phyloP scores from a whole-genome alignment of 2,329 filamentous ascomycete species.

The Pestalotiopsis sp. region DNA sequence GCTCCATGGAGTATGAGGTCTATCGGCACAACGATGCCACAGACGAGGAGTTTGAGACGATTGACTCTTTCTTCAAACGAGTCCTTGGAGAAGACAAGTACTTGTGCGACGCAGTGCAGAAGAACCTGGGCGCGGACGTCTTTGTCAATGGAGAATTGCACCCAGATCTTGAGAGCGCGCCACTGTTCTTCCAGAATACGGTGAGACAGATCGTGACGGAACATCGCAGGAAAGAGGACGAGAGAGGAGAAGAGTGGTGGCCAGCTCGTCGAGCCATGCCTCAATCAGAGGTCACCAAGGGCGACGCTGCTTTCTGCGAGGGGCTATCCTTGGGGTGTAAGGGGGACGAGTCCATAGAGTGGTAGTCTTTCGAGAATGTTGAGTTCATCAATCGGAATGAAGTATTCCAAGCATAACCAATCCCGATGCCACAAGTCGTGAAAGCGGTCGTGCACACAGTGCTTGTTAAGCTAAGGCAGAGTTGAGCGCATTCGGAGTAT shows the following conservation, averaged over 20 bases:
- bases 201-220: conserved; percentile 28
- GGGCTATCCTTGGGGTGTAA: background rate
- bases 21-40: conserved; percentile 50
- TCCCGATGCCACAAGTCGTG: background rate
- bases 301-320: background rate
- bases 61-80: conserved; percentile 53
- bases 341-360: background rate
- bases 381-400: background rate
- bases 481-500: background rate
- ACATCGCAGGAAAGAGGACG: conserved; percentile 28
- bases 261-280: conserved; percentile 22
- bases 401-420: background rate
- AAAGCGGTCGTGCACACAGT: background rate
- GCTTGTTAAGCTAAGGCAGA: background rate
- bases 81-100: conserved; percentile 55
- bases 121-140: conserved; percentile 52
- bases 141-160: conserved; percentile 56
- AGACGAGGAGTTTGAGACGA: conserved; percentile 47
- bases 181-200: conserved; percentile 27
- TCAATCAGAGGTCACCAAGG: background rate
- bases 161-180: conserved; percentile 48
- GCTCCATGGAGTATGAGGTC: conserved; percentile 52
- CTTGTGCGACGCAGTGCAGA: conserved; percentile 50
- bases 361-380: background rate
- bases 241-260: conserved; percentile 31